Base-by-base conservation (phyloP, 2,329 filamentous ascomycete genomes). In the Bipolaris sorokiniana region DNA sequence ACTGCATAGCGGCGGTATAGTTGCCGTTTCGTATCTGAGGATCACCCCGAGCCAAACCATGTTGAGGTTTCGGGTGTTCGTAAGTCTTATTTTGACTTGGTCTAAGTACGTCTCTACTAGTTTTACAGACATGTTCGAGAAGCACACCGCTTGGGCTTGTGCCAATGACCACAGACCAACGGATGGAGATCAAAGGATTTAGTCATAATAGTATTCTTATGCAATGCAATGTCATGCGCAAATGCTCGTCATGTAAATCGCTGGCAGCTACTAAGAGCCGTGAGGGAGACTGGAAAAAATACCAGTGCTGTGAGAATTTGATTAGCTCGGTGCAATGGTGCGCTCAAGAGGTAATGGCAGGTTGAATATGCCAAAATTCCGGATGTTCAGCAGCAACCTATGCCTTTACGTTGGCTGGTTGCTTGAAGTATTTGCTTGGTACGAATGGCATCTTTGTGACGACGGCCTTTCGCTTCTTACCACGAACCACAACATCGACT, bases 371-470 rank as follows among this genome's bases (percentile, higher is more conserved):
- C 22, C n/a, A 44, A 23, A 23, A 45, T 36, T 26, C 4, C 16
- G 31, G 5, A 42, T 18, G 11, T 15, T 16, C 31, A 18, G 13
- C 20, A 20, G 5, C 31, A 28, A 33, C n/a, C 53, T 66, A 70
- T 28, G 67, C 67, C 58, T 70, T 70, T 34, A 59, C 58, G 15
- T 66, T 68, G 0, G 64, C 63, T 33, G 66, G 60, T 44, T 70
- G 66, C 54, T 75, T 75, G 77, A 84, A 90, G 77, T 96, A 97
- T 78, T 91, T 92, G 68, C 84, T 87, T 48, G 87, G 83, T 49
- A 96, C 84, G 76, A 96, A 97, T 1, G 93, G 93, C 92, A 97
- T 95, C 81, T 93, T 93, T 7, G 87, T 84, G 31, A 97, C 90
- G 3, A 85, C 84, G 1, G 88, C 92, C 78, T 87, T 88, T 68